phyloP scores from a whole-genome alignment of 345 rosid genomes.

The Salix caprea region DNA sequence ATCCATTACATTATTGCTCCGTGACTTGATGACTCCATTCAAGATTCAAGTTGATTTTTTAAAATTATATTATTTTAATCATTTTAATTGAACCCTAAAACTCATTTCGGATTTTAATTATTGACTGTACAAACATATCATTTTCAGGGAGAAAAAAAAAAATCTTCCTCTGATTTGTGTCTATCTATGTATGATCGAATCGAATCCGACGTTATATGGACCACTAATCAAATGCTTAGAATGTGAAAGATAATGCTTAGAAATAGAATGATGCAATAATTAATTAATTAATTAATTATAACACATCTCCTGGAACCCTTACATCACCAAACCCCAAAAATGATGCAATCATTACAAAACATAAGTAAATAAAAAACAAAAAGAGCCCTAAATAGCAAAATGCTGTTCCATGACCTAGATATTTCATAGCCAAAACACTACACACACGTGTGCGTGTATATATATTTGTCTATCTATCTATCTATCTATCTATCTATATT shows the following conservation, averaged over 20 bases:
- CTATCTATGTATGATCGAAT: background rate
- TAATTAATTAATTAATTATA: background rate
- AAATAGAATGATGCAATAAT: background rate
- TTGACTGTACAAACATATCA: background rate
- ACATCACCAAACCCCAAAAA: background rate
- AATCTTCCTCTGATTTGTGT: background rate
- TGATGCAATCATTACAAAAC: background rate
- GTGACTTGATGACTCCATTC: too few relatives aligned
- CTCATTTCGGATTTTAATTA: background rate
- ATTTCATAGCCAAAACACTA: too few relatives aligned
- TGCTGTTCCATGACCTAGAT: background rate
- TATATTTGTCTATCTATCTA: too few relatives aligned
- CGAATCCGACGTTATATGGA: background rate
- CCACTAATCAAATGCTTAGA: background rate
- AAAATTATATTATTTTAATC: too few relatives aligned
- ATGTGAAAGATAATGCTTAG: background rate
- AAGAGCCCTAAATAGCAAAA: background rate
- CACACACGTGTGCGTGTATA: too few relatives aligned
- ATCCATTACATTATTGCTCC: too few relatives aligned
- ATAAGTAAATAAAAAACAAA: background rate
- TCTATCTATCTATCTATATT: too few relatives aligned
- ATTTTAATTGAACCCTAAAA: too few relatives aligned
- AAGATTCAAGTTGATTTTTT: too few relatives aligned
- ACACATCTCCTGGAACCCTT: background rate
- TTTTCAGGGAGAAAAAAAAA: background rate